Base-by-base conservation (phyloP, 2,329 filamentous ascomycete genomes). In the Aureobasidium namibiae region DNA sequence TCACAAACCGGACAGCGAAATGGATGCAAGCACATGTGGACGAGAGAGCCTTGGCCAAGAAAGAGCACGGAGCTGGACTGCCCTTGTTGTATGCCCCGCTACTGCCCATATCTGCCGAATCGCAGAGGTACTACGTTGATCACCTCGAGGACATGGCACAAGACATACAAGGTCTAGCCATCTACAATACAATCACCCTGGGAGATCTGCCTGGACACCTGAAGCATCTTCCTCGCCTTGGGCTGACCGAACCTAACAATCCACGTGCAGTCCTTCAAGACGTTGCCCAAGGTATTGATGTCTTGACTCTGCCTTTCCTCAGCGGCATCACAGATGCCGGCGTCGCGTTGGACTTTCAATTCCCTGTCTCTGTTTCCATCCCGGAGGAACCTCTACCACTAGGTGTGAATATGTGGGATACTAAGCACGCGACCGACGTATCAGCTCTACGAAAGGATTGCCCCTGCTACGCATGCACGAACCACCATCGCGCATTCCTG, bases 401-500 rank as follows among this genome's bases (percentile, higher is more conserved):
- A 0, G 94, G 89, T 4, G 76, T 87, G 24, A 85, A 97, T 72
- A 86, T 97, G 77, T 95, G 90, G 86, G 78, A 80, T 2, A 62
- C 79, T 0, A 64, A 67, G 4, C 81, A 94, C 72, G 79, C 83
- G 3, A 77, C 79, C 4, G 83, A 88, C 39, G 69, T 89, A 0
- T 72, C 73, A 0, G 86, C 92, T 0, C 75, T 96, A 2, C 69
- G 73, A 1, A 66, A 78, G 6, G 79, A 73, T 16, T 99, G 94
- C 72, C 66, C 74, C 53, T 99, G 94, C 78, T 92, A 95, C 71
- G 79, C 90, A 23, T 99, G 94, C 77, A 83, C 78, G 1, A 82
- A 82, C 18, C 92, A 97, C 72, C 90, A 96, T 73, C 80, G 87
- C 52, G 92, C 94, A 0, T 99, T 89, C 72, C 69, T 99, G 36